Evolutionary conservation across 371 early-diverging fungal species (phyloP).

Genomic region (Mortierella polycephala): DNA sequence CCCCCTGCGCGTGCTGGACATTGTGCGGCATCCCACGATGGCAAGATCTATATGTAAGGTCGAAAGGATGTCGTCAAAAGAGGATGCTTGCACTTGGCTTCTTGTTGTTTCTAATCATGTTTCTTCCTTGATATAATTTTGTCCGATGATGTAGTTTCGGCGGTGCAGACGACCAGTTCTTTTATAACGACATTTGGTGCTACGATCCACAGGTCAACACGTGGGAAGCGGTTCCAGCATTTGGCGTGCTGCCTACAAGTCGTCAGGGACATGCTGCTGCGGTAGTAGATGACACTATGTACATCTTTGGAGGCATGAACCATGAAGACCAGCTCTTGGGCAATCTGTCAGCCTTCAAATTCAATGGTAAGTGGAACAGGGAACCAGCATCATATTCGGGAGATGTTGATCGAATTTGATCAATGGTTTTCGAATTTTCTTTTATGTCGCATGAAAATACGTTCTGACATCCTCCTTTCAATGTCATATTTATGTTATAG

Average conservation of each 20-base stretch:
- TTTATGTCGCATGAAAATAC: neutral
- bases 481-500: slow-evolving; percentile 23
- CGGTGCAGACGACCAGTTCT: slow-evolving; percentile 74
- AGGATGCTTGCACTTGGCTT: neutral
- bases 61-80: neutral
- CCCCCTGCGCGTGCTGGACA: slow-evolving; percentile 72
- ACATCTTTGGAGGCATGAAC: slow-evolving; percentile 78
- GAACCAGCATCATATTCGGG: neutral
- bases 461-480: neutral
- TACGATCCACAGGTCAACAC: slow-evolving; percentile 65
- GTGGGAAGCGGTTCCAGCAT: slow-evolving; percentile 72
- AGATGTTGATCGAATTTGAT: too few relatives aligned
- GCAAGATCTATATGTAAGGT: slow-evolving; percentile 71
- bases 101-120: neutral
- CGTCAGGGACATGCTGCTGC: slow-evolving; percentile 74
- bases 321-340: slow-evolving; percentile 68
- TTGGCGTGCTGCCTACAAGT: slow-evolving; percentile 73
- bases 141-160: slow-evolving; percentile 66
- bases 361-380: slow-evolving; percentile 60
- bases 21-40: slow-evolving; percentile 64
- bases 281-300: slow-evolving; percentile 80
- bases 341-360: slow-evolving; percentile 79
- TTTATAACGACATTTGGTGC: slow-evolving; percentile 82
- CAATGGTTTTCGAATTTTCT: neutral
- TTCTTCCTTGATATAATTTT: neutral